Base-by-base conservation (phyloP, 2,329 filamentous ascomycete species). In the Fusarium nurragi region DNA sequence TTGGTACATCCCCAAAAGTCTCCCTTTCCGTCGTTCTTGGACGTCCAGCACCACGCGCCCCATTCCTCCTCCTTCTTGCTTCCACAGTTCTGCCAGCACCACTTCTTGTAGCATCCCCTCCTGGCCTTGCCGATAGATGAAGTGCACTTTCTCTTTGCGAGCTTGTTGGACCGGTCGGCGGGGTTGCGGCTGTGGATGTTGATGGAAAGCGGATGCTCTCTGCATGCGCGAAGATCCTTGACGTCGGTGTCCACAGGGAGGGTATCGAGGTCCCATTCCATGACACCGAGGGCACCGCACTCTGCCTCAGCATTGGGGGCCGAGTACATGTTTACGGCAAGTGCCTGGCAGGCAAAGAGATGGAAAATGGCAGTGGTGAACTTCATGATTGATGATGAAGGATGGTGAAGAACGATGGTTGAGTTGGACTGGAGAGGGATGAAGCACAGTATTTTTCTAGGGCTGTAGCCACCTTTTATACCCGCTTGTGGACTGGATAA, bases 1-100 rank as follows among this genome's bases (percentile, higher is more conserved):
- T 10, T 39, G 3, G 8, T 5, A 3, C 45, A 39, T 48, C 32
- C 32, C 28, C 12, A 14, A 12, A 16, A 22, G 2, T 30, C n/a
- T 18, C 32, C 45, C 3, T 12, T 48, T n/a, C 45, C 32, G 11
- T 28, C n/a, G 4, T 48, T 16, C 3, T 26, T 2, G 2, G 45
- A 32, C 19, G 45, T 39, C 45, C 32, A 48, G 45, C 45, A 48
- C 45, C 32, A 48, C 7, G 10, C 6, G 18, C 45, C 45, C 45
- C 22, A 48, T 39, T 48, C 45, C 13, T 26, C 45, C 23, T 39
- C 45, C 45, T 28, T 48, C 10, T 8, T 3, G 37, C 32, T 39
- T 10, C 32, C 45, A 6, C 45, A 48, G n/a, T 48, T 48, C 45
- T 48, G 45, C 45, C 45, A 48, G 45, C 45, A 48, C 32, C 45